Evolutionary conservation across 257 asterid species (phyloP), one percentile per base, ranked within the genome.

Genomic region (Primulina tabacum): DNA sequence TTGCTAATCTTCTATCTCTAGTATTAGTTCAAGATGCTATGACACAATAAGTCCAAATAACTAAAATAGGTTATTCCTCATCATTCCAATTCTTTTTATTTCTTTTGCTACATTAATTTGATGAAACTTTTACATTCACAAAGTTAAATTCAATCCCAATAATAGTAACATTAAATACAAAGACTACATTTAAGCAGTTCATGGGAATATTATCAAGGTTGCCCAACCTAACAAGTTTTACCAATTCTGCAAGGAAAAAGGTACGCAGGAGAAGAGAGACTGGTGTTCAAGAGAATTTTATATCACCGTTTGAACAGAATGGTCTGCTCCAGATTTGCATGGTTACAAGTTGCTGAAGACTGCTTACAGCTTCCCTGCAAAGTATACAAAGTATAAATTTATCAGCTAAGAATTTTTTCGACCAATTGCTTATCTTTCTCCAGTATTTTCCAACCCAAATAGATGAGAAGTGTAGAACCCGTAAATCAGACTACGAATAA

Each of bases 231-330:
- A 62, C 34, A 76, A 72, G 64, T 17, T 56, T 43, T 57, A 77
- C n/a, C 32, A 28, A 12, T 67, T 5, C 34, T 32, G 33, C 28
- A 28, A 60, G 66, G 60, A 18, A 37, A 32, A 38, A 28, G 59
- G 50, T 33, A 64, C 0, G 9, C 64, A 32, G 40, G 28, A 59
- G 40, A 58, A 67, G n/a, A 58, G 12, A 65, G 47, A 60, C 5
- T 62, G 64, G 24, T n/a, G 72, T 12, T 30, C 12, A 63, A 57
- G 71, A 24, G 24, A 60, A 65, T 16, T 69, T 12, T 74, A 47
- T 88, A 92, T 97, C 98, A 65, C 78, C 73, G 21, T 64, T 87
- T 20, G 97, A 86, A 76, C 97, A 83, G 83, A 84, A 90, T 37
- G 87, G 35, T 78, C 89, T 85, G 83, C 80, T 82, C 90, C 83